A percentile compares a stretch with the other conserved stretches of the same genome.
These are phyloP conservation scores for Panus rudis DNA, from an alignment of 768 basidiomycete species.

Conservation along the genomic window DNA sequence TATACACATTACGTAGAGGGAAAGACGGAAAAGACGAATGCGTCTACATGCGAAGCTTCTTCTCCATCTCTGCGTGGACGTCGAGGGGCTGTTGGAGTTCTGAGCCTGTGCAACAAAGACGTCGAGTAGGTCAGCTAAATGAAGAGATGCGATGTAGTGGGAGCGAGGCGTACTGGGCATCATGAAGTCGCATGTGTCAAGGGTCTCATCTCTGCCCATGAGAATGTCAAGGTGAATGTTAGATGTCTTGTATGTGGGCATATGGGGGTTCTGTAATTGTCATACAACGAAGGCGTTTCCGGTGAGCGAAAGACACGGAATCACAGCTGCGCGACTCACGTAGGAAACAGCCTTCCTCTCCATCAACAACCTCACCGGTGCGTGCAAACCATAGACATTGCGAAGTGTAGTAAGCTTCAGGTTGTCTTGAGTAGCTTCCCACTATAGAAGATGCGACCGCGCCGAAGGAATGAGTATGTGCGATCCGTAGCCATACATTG, in stretches of 20 bases:
- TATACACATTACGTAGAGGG: neutral
- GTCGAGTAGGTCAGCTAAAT: neutral
- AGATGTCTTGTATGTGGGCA: slow-evolving; percentile 55
- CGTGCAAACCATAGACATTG: slow-evolving; percentile 78
- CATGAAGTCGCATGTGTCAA: slow-evolving; percentile 79
- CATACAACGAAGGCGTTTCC: neutral
- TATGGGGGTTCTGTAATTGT: slow-evolving; percentile 49
- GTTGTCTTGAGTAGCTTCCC: slow-evolving; percentile 91
- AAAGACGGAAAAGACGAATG: neutral
- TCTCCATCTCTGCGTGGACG: slow-evolving; percentile 46
- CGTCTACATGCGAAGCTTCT: slow-evolving; percentile 31
- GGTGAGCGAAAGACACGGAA: neutral
- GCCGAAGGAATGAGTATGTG: neutral
- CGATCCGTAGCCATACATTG: neutral
- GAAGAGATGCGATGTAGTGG: neutral
- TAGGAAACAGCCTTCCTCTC: slow-evolving; percentile 80
- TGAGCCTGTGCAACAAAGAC: slow-evolving; percentile 17
- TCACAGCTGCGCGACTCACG: slow-evolving; percentile 36
- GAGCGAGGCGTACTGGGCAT: slow-evolving; percentile 40
- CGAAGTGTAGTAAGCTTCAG: slow-evolving; percentile 79
- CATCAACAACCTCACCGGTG: slow-evolving; percentile 88
- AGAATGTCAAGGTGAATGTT: slow-evolving; percentile 91
- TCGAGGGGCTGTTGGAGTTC: slow-evolving; percentile 28
- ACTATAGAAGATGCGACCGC: slow-evolving; percentile 40
- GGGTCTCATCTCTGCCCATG: slow-evolving; percentile 83